A percentile compares a stretch with the other conserved stretches of the same genome.
These are phyloP conservation scores for Termitomyces sp. DNA, from an alignment of 768 basidiomycete genomes.

Conservation along the genomic window DNA sequence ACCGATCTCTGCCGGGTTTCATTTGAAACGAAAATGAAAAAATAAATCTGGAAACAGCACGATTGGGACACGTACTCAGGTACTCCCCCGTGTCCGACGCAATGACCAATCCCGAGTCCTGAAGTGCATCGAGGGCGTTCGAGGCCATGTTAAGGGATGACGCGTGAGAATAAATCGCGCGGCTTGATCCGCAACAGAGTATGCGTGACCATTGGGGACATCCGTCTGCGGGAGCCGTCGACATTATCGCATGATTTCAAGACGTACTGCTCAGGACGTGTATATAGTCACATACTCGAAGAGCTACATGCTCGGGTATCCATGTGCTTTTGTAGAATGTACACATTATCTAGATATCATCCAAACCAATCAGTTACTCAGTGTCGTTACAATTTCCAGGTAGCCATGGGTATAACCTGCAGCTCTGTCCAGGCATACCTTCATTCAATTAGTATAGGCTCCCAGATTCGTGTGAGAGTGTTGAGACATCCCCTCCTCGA, in stretches of 20 bases:
- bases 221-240: no score
- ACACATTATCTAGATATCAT: background rate
- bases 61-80: constrained; percentile 16
- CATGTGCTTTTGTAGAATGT: background rate
- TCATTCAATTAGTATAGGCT: background rate
- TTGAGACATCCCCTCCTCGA: background rate
- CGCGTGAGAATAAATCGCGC: no score
- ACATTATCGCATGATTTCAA: no score
- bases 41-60: background rate
- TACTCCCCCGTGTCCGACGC: constrained; percentile 32
- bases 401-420: background rate
- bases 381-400: background rate
- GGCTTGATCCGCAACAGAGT: no score
- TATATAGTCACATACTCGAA: no score
- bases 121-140: constrained; percentile 23
- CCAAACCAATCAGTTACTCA: background rate
- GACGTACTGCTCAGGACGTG: no score
- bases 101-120: constrained; percentile 23
- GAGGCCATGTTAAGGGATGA: constrained; percentile 2
- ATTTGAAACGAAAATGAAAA: background rate
- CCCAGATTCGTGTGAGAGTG: background rate
- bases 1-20: constrained; percentile 20
- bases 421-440: background rate
- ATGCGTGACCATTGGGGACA: no score
- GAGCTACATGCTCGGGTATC: no score